phyloP scores from a whole-genome alignment of 2,329 filamentous ascomycete genomes.

The Thielaviopsis populi region DNA sequence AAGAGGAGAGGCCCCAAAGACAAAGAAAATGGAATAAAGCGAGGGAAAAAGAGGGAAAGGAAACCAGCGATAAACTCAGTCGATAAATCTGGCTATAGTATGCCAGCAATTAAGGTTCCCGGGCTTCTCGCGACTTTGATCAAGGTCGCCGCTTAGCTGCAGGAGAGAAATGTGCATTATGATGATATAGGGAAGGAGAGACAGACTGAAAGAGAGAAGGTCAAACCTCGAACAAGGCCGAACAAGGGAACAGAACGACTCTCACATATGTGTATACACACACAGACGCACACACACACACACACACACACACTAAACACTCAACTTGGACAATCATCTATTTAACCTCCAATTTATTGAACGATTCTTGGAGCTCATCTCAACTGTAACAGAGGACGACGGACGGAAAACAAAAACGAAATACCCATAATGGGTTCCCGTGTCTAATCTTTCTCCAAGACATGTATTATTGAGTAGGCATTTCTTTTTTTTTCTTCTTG shows the following conservation, averaged over 20 bases:
- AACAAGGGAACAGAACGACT: too few relatives aligned
- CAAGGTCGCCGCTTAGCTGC: neutral
- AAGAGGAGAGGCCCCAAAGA: too few relatives aligned
- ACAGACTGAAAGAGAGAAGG: too few relatives aligned
- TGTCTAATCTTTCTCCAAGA: neutral
- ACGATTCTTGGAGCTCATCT: too few relatives aligned
- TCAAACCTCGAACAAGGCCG: too few relatives aligned
- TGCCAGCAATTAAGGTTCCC: conserved; percentile 1
- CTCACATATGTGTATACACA: too few relatives aligned
- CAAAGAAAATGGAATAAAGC: neutral
- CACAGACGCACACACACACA: neutral
- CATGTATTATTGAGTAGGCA: neutral
- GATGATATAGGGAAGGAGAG: too few relatives aligned
- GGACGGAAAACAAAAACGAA: neutral
- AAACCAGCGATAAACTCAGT: neutral
- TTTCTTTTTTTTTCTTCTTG: too few relatives aligned
- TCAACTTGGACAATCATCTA: too few relatives aligned
- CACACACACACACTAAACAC: neutral
- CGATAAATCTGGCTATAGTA: neutral
- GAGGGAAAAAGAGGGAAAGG: neutral
- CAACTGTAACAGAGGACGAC: too few relatives aligned
- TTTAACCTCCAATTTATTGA: too few relatives aligned
- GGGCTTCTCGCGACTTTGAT: neutral
- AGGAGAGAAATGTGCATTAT: neutral
- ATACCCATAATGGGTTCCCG: neutral